These are phyloP conservation scores for Mortierella alpina DNA, from an alignment of 192 early-diverging fungal species.

Conservation along the genomic window DNA sequence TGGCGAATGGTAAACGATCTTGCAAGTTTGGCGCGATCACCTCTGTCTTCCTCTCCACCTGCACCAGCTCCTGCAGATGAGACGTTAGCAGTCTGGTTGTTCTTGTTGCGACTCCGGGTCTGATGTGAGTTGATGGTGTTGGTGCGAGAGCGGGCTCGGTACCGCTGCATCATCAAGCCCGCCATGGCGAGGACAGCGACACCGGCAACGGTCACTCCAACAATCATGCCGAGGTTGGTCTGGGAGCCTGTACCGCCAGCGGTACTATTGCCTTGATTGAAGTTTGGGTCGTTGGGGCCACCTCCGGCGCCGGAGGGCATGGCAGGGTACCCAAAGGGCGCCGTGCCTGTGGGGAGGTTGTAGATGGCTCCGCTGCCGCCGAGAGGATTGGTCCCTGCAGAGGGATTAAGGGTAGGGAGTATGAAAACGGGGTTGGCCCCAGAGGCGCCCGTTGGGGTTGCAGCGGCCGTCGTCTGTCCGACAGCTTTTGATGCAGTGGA, in stretches of 20 bases:
- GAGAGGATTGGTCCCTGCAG: not conserved
- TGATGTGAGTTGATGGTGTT: slow-evolving; percentile 45
- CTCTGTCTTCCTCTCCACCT: slow-evolving; percentile 23
- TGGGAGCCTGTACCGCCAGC: not conserved
- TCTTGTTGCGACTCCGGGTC: slow-evolving; percentile 24
- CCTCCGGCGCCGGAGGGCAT: not conserved
- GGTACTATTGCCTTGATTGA: not conserved
- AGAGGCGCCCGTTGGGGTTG: too few relatives aligned
- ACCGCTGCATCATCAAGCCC: slow-evolving; percentile 35
- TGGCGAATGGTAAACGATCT: slow-evolving; percentile 50
- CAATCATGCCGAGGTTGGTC: slow-evolving; percentile 26
- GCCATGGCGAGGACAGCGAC: slow-evolving; percentile 30
- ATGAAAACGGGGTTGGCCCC: not conserved
- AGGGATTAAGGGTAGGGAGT: not conserved
- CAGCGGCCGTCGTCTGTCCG: too few relatives aligned
- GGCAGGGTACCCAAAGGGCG: slow-evolving; percentile 15
- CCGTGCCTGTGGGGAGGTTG: slow-evolving; percentile 26
- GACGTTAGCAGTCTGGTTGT: slow-evolving; percentile 5
- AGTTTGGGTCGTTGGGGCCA: slow-evolving; percentile 42
- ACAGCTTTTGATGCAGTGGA: too few relatives aligned
- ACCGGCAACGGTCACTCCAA: slow-evolving; percentile 39
- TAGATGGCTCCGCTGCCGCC: not conserved
- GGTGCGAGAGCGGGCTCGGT: slow-evolving; percentile 17
- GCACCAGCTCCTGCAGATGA: not conserved
- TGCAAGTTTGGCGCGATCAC: slow-evolving; percentile 38